Evolutionary conservation across 2,329 filamentous ascomycete genomes (phyloP).

Genomic region (Hortaea werneckii): DNA sequence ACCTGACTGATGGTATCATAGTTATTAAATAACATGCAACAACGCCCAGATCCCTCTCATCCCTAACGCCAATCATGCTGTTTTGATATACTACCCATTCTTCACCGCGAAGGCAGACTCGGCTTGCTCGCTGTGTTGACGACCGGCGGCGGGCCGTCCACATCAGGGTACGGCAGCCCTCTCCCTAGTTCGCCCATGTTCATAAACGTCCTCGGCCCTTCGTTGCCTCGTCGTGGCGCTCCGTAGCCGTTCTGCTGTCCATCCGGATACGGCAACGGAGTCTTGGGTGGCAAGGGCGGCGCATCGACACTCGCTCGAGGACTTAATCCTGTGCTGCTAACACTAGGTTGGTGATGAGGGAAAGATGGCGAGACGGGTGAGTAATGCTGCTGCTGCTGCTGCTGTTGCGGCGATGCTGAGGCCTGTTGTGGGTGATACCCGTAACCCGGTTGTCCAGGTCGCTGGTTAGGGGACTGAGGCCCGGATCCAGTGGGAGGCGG

Average conservation of each 20-base stretch:
- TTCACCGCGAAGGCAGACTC: background rate
- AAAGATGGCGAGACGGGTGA: constrained; percentile 6
- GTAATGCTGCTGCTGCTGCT: constrained; percentile 3
- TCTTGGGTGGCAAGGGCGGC: constrained; percentile 21
- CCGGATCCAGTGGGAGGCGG: constrained; percentile 4
- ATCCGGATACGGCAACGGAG: constrained; percentile 20
- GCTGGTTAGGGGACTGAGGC: constrained; percentile 1
- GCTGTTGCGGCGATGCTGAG: background rate
- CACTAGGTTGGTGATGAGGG: background rate
- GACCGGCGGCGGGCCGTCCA: constrained; percentile 68
- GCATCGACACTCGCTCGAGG: constrained; percentile 14
- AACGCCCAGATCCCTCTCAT: no score
- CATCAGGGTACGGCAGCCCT: constrained; percentile 65
- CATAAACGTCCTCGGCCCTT: constrained; percentile 20
- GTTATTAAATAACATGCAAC: no score
- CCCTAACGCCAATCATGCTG: no score
- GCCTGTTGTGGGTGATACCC: no score
- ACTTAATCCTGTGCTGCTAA: background rate
- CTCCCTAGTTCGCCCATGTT: constrained; percentile 23
- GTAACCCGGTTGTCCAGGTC: no score
- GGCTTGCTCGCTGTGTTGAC: constrained; percentile 85
- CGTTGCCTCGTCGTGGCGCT: background rate
- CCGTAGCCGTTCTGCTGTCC: constrained; percentile 2
- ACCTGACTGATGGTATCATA: no score
- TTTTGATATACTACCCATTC: no score